Evolutionary conservation across 75 land plant species (phyloP).

Genomic region (Isoetes taiwanensis): DNA sequence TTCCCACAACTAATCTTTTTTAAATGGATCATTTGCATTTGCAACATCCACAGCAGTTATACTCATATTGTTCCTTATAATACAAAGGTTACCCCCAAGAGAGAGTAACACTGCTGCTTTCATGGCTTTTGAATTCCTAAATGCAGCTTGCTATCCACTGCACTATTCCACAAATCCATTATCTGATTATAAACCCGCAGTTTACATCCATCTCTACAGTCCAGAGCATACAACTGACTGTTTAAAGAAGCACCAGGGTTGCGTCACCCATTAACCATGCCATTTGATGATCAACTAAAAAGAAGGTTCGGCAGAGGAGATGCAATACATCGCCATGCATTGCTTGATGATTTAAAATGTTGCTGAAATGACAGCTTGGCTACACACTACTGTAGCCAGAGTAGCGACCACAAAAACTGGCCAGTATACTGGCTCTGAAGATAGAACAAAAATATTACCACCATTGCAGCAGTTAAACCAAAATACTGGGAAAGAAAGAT

Average conservation of each 20-base stretch:
- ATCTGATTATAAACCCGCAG: neutral
- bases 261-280: constrained; percentile 2
- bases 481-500: no score
- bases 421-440: constrained; percentile 2
- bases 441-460: no score
- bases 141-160: constrained; percentile 6
- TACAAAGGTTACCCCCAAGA: neutral
- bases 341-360: constrained; percentile 7
- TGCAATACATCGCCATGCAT: no score
- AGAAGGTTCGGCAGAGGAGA: no score
- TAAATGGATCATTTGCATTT: constrained; percentile 4
- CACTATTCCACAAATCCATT: neutral
- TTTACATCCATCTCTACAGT: constrained; percentile 1
- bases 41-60: neutral
- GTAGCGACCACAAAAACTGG: constrained; percentile 2
- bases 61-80: constrained; percentile 9
- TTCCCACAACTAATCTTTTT: constrained; percentile 56
- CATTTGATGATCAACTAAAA: no score
- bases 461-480: no score
- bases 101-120: neutral
- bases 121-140: neutral
- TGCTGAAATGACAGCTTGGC: constrained; percentile 6
- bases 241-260: neutral
- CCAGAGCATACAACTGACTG: neutral
- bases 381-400: neutral